phyloP scores from a whole-genome alignment of 768 basidiomycete genomes.

The Lentinula guzmanii region DNA sequence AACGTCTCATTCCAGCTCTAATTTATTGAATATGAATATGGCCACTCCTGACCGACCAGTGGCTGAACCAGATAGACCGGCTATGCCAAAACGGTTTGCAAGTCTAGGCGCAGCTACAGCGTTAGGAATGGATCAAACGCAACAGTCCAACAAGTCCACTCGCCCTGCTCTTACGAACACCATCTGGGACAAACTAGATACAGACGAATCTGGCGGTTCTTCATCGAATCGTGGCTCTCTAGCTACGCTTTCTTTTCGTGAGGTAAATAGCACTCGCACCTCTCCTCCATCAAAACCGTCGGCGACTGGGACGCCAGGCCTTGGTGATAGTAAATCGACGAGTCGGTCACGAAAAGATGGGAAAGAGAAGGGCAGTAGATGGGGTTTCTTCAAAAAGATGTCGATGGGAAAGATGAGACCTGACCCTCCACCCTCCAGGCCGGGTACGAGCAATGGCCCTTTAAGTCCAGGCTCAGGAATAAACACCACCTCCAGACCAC shows the following conservation, averaged over 20 bases:
- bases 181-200: conserved; percentile 47
- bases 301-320: conserved; percentile 10
- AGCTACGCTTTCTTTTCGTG: not conserved
- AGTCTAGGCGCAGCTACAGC: conserved; percentile 41
- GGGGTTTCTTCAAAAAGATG: conserved; percentile 99
- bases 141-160: not conserved
- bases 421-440: conserved; percentile 48
- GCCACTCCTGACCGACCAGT: conserved; percentile 14
- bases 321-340: conserved; percentile 16
- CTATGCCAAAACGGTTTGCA: conserved; percentile 53
- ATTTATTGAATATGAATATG: conserved; percentile 45
- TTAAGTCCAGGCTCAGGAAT: not conserved
- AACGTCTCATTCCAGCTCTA: conserved; percentile 65
- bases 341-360: conserved; percentile 25
- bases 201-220: conserved; percentile 13
- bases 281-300: not conserved
- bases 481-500: conserved; percentile 6
- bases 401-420: conserved; percentile 88
- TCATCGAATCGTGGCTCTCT: not conserved
- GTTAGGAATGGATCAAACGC: not conserved
- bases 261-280: not conserved
- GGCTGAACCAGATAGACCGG: conserved; percentile 23
- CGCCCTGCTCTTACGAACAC: conserved; percentile 33
- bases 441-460: conserved; percentile 6
- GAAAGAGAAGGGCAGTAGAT: conserved; percentile 68